Percentiles rank a stretch among this genome's conserved stretches.
These are phyloP conservation scores for Xylariales sp. DNA, from an alignment of 2,329 filamentous ascomycete genomes.

Conservation along the genomic window DNA sequence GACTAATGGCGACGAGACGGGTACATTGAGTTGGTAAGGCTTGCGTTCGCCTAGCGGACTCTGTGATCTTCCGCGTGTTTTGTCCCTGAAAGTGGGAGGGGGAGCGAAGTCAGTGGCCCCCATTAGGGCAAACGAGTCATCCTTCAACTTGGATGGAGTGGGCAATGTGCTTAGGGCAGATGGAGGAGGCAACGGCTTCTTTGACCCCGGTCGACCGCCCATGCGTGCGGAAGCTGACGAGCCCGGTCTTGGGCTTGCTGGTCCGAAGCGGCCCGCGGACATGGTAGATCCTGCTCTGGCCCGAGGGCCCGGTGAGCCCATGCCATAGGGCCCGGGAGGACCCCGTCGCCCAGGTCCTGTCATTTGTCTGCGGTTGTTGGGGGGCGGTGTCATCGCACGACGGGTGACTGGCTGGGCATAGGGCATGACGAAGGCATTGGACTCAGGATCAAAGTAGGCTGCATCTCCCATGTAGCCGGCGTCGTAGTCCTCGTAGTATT, in stretches of 20 bases:
- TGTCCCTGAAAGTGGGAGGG: constrained; percentile 61
- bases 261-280: constrained; percentile 31
- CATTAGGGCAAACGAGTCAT: constrained; percentile 69
- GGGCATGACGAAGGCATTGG: constrained; percentile 70
- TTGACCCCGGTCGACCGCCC: constrained; percentile 23
- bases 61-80: constrained; percentile 63
- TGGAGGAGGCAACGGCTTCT: constrained; percentile 63
- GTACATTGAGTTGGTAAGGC: constrained; percentile 70
- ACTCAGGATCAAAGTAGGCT: constrained; percentile 61
- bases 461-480: constrained; percentile 65
- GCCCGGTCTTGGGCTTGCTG: constrained; percentile 27
- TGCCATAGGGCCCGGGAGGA: constrained; percentile 22
- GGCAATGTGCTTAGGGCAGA: constrained; percentile 70
- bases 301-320: constrained; percentile 24
- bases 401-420: constrained; percentile 82
- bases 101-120: constrained; percentile 81
- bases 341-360: constrained; percentile 25
- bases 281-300: constrained; percentile 48
- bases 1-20: constrained; percentile 71
- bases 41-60: constrained; percentile 60
- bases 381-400: constrained; percentile 93
- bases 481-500: constrained; percentile 74
- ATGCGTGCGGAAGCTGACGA: constrained; percentile 39
- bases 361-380: constrained; percentile 37
- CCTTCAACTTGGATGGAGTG: constrained; percentile 77